Base-by-base conservation (phyloP, 768 basidiomycete genomes). In the Mycena latifolia region DNA sequence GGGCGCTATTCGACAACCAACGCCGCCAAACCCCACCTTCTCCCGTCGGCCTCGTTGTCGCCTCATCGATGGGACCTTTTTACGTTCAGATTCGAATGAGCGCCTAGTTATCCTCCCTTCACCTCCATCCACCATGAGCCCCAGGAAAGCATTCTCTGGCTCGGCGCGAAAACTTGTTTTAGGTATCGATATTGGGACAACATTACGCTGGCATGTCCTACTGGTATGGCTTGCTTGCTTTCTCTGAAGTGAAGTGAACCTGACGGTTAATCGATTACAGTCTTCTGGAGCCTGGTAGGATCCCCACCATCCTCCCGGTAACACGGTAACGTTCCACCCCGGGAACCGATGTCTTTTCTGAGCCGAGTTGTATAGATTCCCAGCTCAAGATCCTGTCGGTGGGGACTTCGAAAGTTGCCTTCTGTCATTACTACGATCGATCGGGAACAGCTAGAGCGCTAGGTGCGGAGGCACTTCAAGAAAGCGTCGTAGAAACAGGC, bases 341-440 rank as follows among this genome's bases (percentile, higher is more conserved):
- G n/a, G n/a, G n/a, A n/a, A n/a, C n/a, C n/a, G n/a, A n/a, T n/a
- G n/a, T n/a, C n/a, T n/a, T n/a, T n/a, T n/a, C n/a, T n/a, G n/a
- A n/a, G n/a, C n/a, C n/a, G n/a, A 43, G 12, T 14, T 33, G 11
- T 48, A 27, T 37, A 86, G 85, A 61, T 85, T 80, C 61, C 86
- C 84, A 7, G 81, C 79, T 1, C 84, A 84, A 62, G 81, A 83
- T n/a, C 74, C 78, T 5, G 74, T 79, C n/a, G 81, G 81, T 4
- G 81, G 82, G 6, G 81, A 85, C n/a, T 55, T 80, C 77, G 25
- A 87, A 85, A 63, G 83, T 87, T 45, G 85, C 84, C 0, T 82
- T 84, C 0, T 74, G 84, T 37, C 60, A 86, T 17, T 83, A 82
- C 62, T 87, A 87, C 63, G 84, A 85, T 61, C 56, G 66, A 11